phyloP scores from a whole-genome alignment of 2,329 filamentous ascomycete species.

The Albifimbria verrucaria region DNA sequence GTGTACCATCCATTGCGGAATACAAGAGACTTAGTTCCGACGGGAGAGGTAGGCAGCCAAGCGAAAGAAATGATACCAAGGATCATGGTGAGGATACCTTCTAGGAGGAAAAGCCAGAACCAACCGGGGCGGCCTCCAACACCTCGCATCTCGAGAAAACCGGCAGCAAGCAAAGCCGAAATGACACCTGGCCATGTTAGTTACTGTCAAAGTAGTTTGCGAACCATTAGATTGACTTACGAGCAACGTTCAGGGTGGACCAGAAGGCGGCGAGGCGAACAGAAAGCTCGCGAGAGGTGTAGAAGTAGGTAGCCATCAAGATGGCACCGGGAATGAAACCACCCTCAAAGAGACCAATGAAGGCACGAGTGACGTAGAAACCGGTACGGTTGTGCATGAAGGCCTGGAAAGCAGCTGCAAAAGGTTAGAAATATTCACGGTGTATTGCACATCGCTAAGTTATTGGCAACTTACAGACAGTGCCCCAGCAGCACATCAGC shows the following conservation, averaged over 20 bases:
- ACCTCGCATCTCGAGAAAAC: constrained; percentile 48
- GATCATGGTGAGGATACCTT: constrained; percentile 43
- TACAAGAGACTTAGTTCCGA: constrained; percentile 59
- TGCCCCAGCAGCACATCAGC: constrained; percentile 49
- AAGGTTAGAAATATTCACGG: constrained; percentile 13
- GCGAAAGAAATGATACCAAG: constrained; percentile 53
- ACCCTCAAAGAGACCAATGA: constrained; percentile 52
- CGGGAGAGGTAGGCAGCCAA: constrained; percentile 63
- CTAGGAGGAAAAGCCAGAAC: constrained; percentile 50
- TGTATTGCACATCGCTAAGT: not conserved
- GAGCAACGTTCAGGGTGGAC: constrained; percentile 45
- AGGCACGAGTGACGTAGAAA: constrained; percentile 48
- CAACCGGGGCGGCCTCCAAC: constrained; percentile 46
- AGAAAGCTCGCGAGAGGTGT: constrained; percentile 65
- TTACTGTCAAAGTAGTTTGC: constrained; percentile 31
- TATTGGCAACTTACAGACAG: constrained; percentile 30
- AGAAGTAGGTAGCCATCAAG: constrained; percentile 69
- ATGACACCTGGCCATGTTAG: constrained; percentile 34
- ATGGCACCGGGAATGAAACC: constrained; percentile 60
- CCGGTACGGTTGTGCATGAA: constrained; percentile 44
- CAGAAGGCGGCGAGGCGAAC: constrained; percentile 67
- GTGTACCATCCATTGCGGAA: constrained; percentile 64
- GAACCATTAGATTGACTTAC: constrained; percentile 17
- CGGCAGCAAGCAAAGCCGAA: constrained; percentile 45
- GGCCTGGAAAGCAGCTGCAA: constrained; percentile 40